Conservation (phyloP, 192 early-diverging fungal species). For the Podila epigama region DNA sequence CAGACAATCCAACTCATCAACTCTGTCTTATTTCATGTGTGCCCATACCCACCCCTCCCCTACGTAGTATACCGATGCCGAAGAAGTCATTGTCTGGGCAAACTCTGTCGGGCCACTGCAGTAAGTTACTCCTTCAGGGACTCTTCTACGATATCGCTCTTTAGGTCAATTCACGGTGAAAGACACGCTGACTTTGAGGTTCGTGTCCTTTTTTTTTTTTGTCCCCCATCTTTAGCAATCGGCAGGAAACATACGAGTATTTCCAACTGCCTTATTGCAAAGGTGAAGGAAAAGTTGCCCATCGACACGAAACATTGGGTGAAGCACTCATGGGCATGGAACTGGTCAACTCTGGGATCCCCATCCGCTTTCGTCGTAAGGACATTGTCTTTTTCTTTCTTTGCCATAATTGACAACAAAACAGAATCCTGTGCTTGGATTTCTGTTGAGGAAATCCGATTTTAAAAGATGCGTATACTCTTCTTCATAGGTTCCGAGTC, state of each 20-base stretch:
- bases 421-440: not conserved
- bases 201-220: not conserved
- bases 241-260: constrained; percentile 80
- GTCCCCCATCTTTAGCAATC: constrained; percentile 50
- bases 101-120: constrained; percentile 67
- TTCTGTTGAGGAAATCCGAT: not conserved
- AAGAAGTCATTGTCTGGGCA: constrained; percentile 77
- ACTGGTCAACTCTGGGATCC: constrained; percentile 73
- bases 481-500: constrained; percentile 34
- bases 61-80: constrained; percentile 65
- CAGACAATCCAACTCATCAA: not conserved
- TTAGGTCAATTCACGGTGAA: constrained; percentile 12
- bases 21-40: not conserved
- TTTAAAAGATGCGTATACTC: not conserved
- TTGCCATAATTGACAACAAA: not conserved
- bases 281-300: constrained; percentile 64
- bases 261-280: constrained; percentile 77
- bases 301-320: constrained; percentile 82
- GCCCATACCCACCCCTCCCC: not conserved
- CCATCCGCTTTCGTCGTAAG: constrained; percentile 70
- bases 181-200: no score
- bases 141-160: constrained; percentile 2
- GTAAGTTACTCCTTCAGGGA: constrained; percentile 1
- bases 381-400: not conserved
- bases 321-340: constrained; percentile 83